phyloP scores from a whole-genome alignment of 148 eudicot species.

The Rhododendron simsii region DNA sequence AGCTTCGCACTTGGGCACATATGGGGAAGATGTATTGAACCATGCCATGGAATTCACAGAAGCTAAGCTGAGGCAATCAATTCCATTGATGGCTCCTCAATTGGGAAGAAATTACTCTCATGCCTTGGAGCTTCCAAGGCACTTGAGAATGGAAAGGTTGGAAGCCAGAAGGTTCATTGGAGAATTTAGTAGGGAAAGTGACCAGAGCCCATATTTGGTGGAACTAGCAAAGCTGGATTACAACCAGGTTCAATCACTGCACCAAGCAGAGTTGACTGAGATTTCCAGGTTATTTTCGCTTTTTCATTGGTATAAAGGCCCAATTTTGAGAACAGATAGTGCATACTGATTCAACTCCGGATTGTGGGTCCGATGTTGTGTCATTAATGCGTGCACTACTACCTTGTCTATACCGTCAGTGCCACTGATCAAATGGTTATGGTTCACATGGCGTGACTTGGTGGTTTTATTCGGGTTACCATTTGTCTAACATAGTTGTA shows the following conservation, averaged over 20 bases:
- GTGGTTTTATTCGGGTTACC: no score
- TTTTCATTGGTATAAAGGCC: neutral
- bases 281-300: constrained; percentile 16
- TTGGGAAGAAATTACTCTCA: neutral
- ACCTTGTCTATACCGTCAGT: no score
- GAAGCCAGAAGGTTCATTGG: constrained; percentile 26
- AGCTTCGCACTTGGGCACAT: constrained; percentile 4
- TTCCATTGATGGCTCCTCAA: constrained; percentile 4
- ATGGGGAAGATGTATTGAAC: neutral
- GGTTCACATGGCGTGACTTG: no score
- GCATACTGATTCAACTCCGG: neutral
- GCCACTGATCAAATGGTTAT: no score
- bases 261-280: constrained; percentile 24
- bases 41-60: constrained; percentile 18
- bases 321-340: neutral
- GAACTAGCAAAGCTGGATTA: constrained; percentile 31
- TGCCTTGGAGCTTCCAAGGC: constrained; percentile 30
- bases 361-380: no score
- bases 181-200: constrained; percentile 12
- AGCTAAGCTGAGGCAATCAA: constrained; percentile 10
- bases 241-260: constrained; percentile 23
- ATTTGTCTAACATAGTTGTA: no score
- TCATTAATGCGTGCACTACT: neutral
- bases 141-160: constrained; percentile 29
- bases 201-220: constrained; percentile 14